Evolutionary conservation across 768 basidiomycete species (phyloP).

Genomic region (Lactifluus echinatus): DNA sequence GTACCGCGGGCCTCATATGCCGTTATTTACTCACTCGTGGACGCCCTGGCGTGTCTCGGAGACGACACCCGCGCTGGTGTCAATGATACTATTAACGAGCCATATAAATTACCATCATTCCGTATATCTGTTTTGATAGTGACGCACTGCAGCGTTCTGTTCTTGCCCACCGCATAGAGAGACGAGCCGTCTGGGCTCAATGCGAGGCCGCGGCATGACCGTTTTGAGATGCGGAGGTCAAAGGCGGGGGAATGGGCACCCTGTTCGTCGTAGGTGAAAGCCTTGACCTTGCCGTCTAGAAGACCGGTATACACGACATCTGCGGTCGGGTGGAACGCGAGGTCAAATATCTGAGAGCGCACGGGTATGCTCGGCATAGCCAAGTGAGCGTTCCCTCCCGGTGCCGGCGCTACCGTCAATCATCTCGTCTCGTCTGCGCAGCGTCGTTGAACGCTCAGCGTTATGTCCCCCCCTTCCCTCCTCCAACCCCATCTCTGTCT

Average conservation of each 20-base stretch:
- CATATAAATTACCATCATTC: not conserved
- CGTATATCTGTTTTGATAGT: not conserved
- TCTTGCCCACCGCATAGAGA: conserved; percentile 77
- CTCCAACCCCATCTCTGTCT: conserved; percentile 5
- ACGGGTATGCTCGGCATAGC: conserved; percentile 56
- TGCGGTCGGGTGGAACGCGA: conserved; percentile 73
- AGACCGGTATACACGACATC: conserved; percentile 70
- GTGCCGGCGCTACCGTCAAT: too few relatives aligned
- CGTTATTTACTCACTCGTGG: conserved; percentile 55
- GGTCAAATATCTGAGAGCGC: conserved; percentile 79
- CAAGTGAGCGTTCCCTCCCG: not conserved
- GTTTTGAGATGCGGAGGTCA: conserved; percentile 65
- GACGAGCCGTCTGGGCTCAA: conserved; percentile 57
- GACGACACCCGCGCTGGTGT: conserved; percentile 49
- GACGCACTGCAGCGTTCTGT: conserved; percentile 68
- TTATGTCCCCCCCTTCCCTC: conserved; percentile 18
- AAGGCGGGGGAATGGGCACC: conserved; percentile 51
- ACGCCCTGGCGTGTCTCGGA: conserved; percentile 41
- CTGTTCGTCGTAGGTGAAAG: conserved; percentile 69
- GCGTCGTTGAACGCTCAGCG: too few relatives aligned
- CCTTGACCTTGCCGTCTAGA: conserved; percentile 75
- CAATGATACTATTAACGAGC: conserved; percentile 47
- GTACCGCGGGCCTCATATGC: conserved; percentile 3
- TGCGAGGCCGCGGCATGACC: conserved; percentile 71
- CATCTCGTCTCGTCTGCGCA: too few relatives aligned